A percentile compares a stretch with the other conserved stretches of the same genome.
Conservation (phyloP, 139 green algal species). For the Desmodesmus armatus region DNA sequence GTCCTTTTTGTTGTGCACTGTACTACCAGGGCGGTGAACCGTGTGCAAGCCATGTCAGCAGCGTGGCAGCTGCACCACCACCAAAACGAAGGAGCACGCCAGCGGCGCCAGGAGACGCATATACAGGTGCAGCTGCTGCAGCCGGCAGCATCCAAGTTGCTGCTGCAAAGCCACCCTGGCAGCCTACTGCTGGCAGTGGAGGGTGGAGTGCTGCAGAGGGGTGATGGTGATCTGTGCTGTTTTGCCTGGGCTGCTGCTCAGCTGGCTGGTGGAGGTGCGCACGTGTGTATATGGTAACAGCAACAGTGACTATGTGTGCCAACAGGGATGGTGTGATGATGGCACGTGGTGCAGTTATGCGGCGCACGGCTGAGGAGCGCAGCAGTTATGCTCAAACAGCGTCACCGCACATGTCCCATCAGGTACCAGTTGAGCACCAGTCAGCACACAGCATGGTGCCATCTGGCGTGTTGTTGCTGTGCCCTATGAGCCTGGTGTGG, state of each 20-base stretch:
- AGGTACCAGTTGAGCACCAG: too few species aligned
- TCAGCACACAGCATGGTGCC: too few species aligned
- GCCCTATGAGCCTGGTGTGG: too few species aligned
- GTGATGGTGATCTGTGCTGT: conserved; percentile 11
- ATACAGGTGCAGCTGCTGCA: not conserved
- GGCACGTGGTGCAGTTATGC: not conserved
- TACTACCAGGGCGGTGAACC: not conserved
- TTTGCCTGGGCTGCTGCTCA: conserved; percentile 40
- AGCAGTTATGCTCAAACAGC: too few species aligned
- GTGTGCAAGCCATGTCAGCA: not conserved
- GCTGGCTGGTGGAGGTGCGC: conserved; percentile 23
- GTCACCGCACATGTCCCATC: too few species aligned
- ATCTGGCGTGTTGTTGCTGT: too few species aligned
- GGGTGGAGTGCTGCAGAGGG: conserved; percentile 48
- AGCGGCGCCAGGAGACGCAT: too few species aligned
- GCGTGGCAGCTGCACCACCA: conserved; percentile 46
- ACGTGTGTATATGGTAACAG: not conserved
- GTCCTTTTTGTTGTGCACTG: not conserved
- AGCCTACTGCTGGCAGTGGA: conserved; percentile 49
- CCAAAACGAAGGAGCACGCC: not conserved
- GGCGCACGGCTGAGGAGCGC: too few species aligned
- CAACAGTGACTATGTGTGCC: not conserved
- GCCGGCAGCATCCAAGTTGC: conserved; percentile 18
- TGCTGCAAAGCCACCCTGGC: conserved; percentile 20
- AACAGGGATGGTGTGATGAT: not conserved